Conservation (phyloP, 1,139 yeast genomes). For the Yamadazyma dendronema region DNA sequence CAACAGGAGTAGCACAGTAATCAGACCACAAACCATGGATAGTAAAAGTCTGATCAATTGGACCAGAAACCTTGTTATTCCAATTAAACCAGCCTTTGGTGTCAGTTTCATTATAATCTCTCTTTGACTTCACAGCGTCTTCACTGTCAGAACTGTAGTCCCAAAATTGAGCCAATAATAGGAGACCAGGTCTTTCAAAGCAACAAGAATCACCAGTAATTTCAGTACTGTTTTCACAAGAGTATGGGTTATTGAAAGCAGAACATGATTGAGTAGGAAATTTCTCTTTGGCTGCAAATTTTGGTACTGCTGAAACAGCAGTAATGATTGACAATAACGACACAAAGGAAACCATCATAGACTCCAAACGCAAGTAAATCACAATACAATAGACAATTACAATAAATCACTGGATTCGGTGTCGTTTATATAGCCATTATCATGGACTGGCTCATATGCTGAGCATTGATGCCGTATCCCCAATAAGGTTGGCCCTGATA, state of each 20-base stretch:
- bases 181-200: constrained; percentile 33
- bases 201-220: constrained; percentile 28
- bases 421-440: too few relatives aligned
- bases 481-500: too few relatives aligned
- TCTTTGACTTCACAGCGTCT: constrained; percentile 2
- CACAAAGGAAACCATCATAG: neutral
- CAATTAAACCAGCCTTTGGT: neutral
- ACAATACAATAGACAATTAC: too few relatives aligned
- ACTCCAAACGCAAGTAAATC: neutral
- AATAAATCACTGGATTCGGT: too few relatives aligned
- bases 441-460: too few relatives aligned
- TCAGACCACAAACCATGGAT: constrained; percentile 46
- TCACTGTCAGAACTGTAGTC: constrained; percentile 29
- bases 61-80: constrained; percentile 5
- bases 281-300: constrained; percentile 1
- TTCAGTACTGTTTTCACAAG: constrained; percentile 27
- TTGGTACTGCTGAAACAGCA: constrained; percentile 2
- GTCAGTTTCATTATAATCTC: neutral
- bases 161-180: constrained; percentile 44
- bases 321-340: constrained; percentile 4
- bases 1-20: constrained; percentile 31
- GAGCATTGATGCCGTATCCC: too few relatives aligned
- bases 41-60: constrained; percentile 28
- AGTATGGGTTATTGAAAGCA: constrained; percentile 16
- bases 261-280: constrained; percentile 9